These are phyloP conservation scores for Lumnitzera racemosa DNA, from an alignment of 345 rosid genomes.

Conservation along the genomic window DNA sequence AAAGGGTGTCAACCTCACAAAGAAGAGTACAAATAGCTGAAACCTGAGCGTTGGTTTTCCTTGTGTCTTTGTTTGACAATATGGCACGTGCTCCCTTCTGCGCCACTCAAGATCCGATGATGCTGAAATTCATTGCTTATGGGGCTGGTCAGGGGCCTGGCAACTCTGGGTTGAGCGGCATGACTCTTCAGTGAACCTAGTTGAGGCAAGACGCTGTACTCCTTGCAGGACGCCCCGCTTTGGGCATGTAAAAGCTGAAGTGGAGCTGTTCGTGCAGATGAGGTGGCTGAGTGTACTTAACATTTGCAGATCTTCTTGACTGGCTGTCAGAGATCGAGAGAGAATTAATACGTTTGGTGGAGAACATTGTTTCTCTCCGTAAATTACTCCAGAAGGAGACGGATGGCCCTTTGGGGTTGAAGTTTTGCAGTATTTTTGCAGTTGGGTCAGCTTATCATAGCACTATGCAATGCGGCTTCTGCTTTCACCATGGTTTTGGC, in stretches of 20 bases:
- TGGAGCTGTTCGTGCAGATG: slow-evolving; percentile 4
- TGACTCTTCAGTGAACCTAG: too few relatives aligned
- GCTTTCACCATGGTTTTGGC: slow-evolving; percentile 20
- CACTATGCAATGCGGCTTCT: slow-evolving; percentile 11
- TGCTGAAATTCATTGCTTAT: too few relatives aligned
- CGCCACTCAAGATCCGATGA: background rate
- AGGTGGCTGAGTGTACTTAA: background rate
- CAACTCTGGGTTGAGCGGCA: too few relatives aligned
- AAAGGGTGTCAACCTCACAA: slow-evolving; percentile 56
- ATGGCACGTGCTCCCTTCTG: slow-evolving; percentile 7
- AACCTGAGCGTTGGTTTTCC: slow-evolving; percentile 8
- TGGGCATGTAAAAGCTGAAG: slow-evolving; percentile 1
- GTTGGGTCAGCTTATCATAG: slow-evolving; percentile 6
- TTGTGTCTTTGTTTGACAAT: slow-evolving; percentile 5
- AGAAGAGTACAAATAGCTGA: slow-evolving; percentile 47
- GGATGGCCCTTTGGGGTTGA: slow-evolving; percentile 7
- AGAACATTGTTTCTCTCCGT: too few relatives aligned
- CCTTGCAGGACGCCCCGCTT: slow-evolving; percentile 13
- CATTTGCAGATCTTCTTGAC: too few relatives aligned
- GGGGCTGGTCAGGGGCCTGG: too few relatives aligned
- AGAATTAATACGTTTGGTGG: slow-evolving; percentile 2
- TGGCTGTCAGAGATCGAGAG: background rate
- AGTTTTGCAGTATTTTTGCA: slow-evolving; percentile 15
- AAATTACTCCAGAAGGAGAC: too few relatives aligned
- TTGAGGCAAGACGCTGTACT: background rate